Evolutionary conservation across 768 basidiomycete genomes (phyloP).

Genomic region (Xerocomus potaroensis): DNA sequence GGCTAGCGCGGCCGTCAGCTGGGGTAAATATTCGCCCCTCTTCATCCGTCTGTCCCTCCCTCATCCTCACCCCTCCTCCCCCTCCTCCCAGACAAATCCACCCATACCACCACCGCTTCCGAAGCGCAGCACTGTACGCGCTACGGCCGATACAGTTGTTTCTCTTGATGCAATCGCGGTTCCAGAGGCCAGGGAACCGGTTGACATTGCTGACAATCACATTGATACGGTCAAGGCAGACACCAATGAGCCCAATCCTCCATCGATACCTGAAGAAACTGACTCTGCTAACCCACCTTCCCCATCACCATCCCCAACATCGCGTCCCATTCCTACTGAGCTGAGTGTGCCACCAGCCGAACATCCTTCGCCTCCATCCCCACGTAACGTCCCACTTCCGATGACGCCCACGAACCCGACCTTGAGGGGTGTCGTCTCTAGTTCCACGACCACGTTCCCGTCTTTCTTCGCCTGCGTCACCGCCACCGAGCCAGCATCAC

Average conservation of each 20-base stretch:
- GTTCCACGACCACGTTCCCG: constrained; percentile 33
- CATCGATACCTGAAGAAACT: constrained; percentile 23
- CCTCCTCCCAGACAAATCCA: constrained; percentile 7
- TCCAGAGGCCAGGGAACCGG: constrained; percentile 4
- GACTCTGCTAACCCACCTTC: constrained; percentile 14
- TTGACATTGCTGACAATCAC: constrained; percentile 2
- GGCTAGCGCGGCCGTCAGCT: constrained; percentile 58
- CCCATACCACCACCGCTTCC: constrained; percentile 49
- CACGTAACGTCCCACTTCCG: constrained; percentile 21
- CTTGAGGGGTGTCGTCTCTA: constrained; percentile 15
- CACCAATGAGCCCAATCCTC: constrained; percentile 11
- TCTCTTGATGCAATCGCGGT: background rate
- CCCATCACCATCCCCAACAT: background rate
- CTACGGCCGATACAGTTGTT: constrained; percentile 8
- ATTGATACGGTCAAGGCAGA: constrained; percentile 7
- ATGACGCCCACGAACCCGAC: constrained; percentile 29
- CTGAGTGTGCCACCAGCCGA: constrained; percentile 1
- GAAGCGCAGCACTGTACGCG: constrained; percentile 41
- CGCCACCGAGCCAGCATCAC: constrained; percentile 32
- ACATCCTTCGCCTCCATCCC: constrained; percentile 16
- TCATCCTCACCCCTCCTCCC: constrained; percentile 14
- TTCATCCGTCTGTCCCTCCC: constrained; percentile 27
- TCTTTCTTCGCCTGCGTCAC: constrained; percentile 21
- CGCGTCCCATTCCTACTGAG: constrained; percentile 9
- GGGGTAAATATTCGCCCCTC: constrained; percentile 35